Percentiles rank a stretch among this genome's conserved stretches.
These are phyloP conservation scores for Aplosporella prunicola DNA, from an alignment of 2,329 filamentous ascomycete species.

Conservation along the genomic window DNA sequence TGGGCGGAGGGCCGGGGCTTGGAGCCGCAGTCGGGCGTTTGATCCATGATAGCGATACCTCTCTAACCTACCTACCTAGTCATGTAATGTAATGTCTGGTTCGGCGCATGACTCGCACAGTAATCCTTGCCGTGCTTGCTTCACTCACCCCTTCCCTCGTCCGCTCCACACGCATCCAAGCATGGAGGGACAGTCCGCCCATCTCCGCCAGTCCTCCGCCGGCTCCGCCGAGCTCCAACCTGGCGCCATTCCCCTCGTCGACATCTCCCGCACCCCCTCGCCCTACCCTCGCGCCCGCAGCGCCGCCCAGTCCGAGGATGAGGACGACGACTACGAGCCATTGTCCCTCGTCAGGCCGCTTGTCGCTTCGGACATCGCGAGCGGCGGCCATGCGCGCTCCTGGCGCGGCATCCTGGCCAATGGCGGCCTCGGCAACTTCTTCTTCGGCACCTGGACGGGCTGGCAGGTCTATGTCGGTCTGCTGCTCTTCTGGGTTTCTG, in stretches of 20 bases:
- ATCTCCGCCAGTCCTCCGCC: constrained; percentile 26
- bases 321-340: constrained; percentile 26
- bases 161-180: neutral
- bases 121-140: too few relatives aligned
- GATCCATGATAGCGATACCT: too few relatives aligned
- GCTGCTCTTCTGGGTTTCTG: constrained; percentile 40
- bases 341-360: constrained; percentile 29
- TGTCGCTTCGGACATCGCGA: constrained; percentile 23
- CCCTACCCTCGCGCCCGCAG: constrained; percentile 36
- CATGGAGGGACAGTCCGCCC: constrained; percentile 17
- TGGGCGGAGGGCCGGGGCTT: neutral
- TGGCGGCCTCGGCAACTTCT: constrained; percentile 39
- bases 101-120: too few relatives aligned
- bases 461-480: constrained; percentile 41
- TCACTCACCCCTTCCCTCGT: too few relatives aligned
- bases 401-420: constrained; percentile 28
- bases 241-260: constrained; percentile 34
- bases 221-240: constrained; percentile 31
- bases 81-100: too few relatives aligned
- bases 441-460: constrained; percentile 38
- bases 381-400: constrained; percentile 14
- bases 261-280: constrained; percentile 35
- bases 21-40: too few relatives aligned
- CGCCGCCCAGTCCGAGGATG: constrained; percentile 39
- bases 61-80: too few relatives aligned